A percentile compares a stretch with the other conserved stretches of the same genome.
phyloP scores from a whole-genome alignment of 352 stramenopile species.

The Phytophthora kernoviae region DNA sequence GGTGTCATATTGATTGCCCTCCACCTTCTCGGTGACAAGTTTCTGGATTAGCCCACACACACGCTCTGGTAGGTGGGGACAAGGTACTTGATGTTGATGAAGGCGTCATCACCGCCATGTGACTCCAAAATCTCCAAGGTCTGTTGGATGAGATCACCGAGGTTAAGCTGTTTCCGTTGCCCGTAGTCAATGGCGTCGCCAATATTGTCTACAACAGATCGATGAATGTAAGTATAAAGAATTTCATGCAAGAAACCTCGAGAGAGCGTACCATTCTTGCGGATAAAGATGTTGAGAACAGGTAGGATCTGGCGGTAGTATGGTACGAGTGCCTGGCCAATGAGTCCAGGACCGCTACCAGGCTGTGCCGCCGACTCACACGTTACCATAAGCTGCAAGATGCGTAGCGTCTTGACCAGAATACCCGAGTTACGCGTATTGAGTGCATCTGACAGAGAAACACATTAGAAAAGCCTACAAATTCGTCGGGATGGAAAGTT shows the following conservation, averaged over 20 bases:
- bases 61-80: conserved; percentile 96
- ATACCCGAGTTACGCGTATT: conserved; percentile 95
- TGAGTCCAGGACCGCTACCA: conserved; percentile 85
- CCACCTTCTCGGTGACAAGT: background rate
- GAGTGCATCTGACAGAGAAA: conserved; percentile 56
- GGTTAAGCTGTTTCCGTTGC: conserved; percentile 94
- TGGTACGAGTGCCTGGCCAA: conserved; percentile 96
- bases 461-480: conserved; percentile 3
- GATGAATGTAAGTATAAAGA: background rate
- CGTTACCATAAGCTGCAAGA: conserved; percentile 95
- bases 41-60: conserved; percentile 59
- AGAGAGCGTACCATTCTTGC: conserved; percentile 88
- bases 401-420: conserved; percentile 97
- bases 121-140: conserved; percentile 97
- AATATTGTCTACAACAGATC: conserved; percentile 86
- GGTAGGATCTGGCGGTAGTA: conserved; percentile 98
- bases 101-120: conserved; percentile 96
- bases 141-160: conserved; percentile 97
- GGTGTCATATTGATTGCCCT: background rate
- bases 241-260: background rate
- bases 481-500: background rate
- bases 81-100: conserved; percentile 99
- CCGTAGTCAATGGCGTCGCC: conserved; percentile 97
- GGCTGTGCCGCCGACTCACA: conserved; percentile 87
- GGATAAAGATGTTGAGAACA: conserved; percentile 97